These are phyloP conservation scores for Cyberlindnera saturnus DNA, from an alignment of 805 yeast species.

Conservation along the genomic window DNA sequence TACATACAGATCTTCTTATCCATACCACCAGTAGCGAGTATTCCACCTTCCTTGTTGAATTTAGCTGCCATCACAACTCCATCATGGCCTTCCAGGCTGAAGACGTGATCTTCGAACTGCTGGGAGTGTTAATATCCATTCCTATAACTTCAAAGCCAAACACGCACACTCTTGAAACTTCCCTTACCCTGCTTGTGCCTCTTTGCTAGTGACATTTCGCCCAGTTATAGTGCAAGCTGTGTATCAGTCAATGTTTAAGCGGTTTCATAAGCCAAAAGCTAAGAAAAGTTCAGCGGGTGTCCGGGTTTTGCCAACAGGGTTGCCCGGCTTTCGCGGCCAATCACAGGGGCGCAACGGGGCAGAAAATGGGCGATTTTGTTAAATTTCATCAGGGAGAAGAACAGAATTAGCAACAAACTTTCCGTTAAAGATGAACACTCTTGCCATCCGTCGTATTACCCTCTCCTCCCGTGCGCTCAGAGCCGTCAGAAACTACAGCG, in stretches of 20 bases:
- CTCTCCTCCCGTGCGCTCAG: conserved; percentile 22
- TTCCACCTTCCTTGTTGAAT: conserved; percentile 46
- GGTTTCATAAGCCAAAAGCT: too few relatives aligned
- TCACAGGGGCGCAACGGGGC: conserved; percentile 7
- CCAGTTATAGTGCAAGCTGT: neutral
- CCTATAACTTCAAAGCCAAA: conserved; percentile 2
- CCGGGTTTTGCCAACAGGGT: conserved; percentile 5
- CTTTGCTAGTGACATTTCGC: conserved; percentile 30
- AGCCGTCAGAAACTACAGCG: conserved; percentile 34
- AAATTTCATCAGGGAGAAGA: neutral
- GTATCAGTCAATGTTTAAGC: neutral
- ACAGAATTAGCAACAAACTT: neutral
- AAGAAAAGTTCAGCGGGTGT: conserved; percentile 4
- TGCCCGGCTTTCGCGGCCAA: conserved; percentile 8
- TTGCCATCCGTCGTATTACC: conserved; percentile 34
- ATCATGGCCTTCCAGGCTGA: conserved; percentile 44
- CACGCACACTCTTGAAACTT: conserved; percentile 7
- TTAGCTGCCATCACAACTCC: conserved; percentile 48
- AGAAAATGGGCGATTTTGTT: neutral
- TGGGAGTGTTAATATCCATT: conserved; percentile 3
- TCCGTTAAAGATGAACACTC: conserved; percentile 18
- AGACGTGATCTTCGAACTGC: conserved; percentile 13
- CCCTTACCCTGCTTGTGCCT: conserved; percentile 22
- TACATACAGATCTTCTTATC: conserved; percentile 41
- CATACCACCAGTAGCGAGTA: conserved; percentile 56